Conservation (phyloP, 1,284 basidiomycete species). For the Heterobasidion parviporum region DNA sequence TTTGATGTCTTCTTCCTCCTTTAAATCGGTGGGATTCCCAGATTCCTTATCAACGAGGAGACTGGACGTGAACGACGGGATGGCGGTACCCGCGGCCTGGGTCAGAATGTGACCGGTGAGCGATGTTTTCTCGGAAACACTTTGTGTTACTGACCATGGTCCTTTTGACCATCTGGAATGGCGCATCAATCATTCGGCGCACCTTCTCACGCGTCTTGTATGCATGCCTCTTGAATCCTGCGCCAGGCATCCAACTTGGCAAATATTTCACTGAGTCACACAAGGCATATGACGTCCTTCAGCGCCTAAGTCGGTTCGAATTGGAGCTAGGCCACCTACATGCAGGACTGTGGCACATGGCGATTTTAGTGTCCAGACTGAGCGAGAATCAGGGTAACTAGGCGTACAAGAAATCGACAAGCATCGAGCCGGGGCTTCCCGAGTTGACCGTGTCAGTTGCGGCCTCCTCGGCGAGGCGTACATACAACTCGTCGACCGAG, state of each 20-base stretch:
- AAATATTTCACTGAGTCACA: slow-evolving; percentile 29
- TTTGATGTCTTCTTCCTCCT: slow-evolving; percentile 48
- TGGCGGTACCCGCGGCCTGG: slow-evolving; percentile 31
- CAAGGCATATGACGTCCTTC: not conserved
- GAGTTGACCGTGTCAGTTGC: slow-evolving; percentile 38
- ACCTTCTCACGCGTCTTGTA: slow-evolving; percentile 23
- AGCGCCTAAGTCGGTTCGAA: slow-evolving; percentile 1
- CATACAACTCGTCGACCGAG: slow-evolving; percentile 19
- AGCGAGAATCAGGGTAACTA: not conserved
- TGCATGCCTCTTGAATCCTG: slow-evolving; percentile 46
- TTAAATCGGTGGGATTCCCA: not conserved
- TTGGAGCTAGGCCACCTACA: slow-evolving; percentile 25
- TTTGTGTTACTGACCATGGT: slow-evolving; percentile 29
- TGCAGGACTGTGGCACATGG: slow-evolving; percentile 22
- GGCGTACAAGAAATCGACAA: slow-evolving; percentile 42
- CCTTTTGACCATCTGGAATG: slow-evolving; percentile 43
- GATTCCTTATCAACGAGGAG: slow-evolving; percentile 23
- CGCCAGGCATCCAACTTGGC: slow-evolving; percentile 49
- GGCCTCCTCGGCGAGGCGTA: slow-evolving; percentile 34
- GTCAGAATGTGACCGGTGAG: not conserved
- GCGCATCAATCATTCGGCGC: slow-evolving; percentile 37
- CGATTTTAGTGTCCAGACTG: not conserved
- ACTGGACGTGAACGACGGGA: slow-evolving; percentile 45
- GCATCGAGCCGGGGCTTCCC: slow-evolving; percentile 41
- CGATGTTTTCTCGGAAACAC: not conserved